phyloP scores from a whole-genome alignment of 1,284 basidiomycete species.

The Irpex sp. region DNA sequence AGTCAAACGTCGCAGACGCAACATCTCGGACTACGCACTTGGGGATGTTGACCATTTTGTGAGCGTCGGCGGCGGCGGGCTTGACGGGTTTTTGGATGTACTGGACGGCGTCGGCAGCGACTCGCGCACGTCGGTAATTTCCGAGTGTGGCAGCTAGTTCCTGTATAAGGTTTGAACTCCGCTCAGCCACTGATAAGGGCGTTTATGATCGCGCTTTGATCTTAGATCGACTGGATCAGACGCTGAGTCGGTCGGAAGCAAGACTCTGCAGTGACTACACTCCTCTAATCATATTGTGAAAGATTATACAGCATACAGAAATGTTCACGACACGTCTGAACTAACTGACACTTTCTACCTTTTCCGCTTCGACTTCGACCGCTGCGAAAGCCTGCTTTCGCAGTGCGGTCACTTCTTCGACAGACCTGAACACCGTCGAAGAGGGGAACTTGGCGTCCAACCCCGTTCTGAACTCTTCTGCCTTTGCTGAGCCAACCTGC shows the following conservation, averaged over 20 bases:
- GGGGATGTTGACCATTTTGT: conserved; percentile 88
- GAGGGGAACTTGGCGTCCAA: conserved; percentile 52
- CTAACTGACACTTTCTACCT: conserved; percentile 3
- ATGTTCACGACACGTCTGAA: background rate
- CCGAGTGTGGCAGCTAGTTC: conserved; percentile 28
- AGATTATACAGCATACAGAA: background rate
- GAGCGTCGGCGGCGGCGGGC: conserved; percentile 25
- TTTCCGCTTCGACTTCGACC: conserved; percentile 11
- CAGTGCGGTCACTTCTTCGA: conserved; percentile 39
- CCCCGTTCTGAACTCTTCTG: conserved; percentile 53
- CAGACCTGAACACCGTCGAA: conserved; percentile 62
- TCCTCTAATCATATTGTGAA: background rate
- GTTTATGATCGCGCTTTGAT: background rate
- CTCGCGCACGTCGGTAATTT: conserved; percentile 17
- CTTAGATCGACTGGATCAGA: too few relatives aligned
- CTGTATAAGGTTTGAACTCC: conserved; percentile 25
- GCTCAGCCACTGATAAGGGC: conserved; percentile 14
- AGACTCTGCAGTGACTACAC: background rate
- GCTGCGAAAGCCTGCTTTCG: conserved; percentile 23
- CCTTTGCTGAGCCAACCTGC: conserved; percentile 45
- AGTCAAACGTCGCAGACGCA: conserved; percentile 3
- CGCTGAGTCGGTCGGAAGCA: too few relatives aligned
- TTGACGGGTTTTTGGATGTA: conserved; percentile 23
- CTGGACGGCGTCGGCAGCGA: conserved; percentile 15
- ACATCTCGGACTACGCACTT: conserved; percentile 53